A percentile compares a stretch with the other conserved stretches of the same genome.
phyloP scores from a whole-genome alignment of 2,329 filamentous ascomycete genomes.

The Bipolaris gigantea region DNA sequence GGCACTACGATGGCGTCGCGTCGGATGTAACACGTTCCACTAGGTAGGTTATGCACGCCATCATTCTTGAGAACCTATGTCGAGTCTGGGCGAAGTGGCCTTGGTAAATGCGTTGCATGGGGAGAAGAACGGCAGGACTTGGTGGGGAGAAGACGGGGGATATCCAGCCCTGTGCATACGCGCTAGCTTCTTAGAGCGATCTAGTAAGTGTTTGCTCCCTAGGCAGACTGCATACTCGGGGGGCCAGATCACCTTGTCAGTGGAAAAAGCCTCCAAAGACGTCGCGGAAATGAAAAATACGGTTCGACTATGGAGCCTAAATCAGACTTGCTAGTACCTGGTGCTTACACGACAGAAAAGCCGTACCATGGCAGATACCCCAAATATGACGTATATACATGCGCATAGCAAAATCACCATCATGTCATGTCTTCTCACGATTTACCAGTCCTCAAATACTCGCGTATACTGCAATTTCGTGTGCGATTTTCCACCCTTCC shows the following conservation, averaged over 20 bases:
- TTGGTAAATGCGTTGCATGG: not conserved
- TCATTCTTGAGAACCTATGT: conserved; percentile 32
- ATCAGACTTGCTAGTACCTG: not conserved
- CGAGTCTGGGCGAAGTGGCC: not conserved
- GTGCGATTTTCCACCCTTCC: not conserved
- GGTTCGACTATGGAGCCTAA: not conserved
- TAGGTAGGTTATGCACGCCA: conserved; percentile 33
- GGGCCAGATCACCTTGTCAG: not conserved
- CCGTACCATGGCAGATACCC: not conserved
- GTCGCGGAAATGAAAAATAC: not conserved
- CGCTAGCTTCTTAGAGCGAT: not conserved
- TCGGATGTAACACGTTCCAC: conserved; percentile 41
- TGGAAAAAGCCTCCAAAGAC: not conserved
- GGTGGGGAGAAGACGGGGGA: not conserved
- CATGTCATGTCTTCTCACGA: not conserved
- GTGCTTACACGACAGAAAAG: not conserved
- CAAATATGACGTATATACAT: not conserved
- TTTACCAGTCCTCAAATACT: not conserved
- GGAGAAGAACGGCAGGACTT: not conserved
- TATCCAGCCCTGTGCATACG: not conserved
- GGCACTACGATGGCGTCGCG: conserved; percentile 33
- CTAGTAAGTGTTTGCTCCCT: not conserved
- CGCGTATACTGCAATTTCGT: not conserved
- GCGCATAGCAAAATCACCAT: not conserved
- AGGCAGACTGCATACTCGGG: not conserved